Percentiles rank a stretch among this genome's conserved stretches.
phyloP scores from a whole-genome alignment of 441 rosid genomes.

The Jatropha podagrica region DNA sequence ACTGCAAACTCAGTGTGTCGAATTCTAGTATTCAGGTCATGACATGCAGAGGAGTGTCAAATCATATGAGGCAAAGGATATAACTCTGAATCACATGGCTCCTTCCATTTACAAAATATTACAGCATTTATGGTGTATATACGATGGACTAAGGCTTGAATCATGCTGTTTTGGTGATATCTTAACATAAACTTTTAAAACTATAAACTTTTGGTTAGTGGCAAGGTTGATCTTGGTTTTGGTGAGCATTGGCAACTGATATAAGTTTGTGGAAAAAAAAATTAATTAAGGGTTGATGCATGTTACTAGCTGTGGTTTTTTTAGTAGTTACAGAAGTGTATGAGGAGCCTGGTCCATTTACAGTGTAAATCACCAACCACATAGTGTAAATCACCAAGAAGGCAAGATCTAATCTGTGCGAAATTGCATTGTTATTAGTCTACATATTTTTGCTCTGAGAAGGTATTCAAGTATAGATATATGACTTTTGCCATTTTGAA shows the following conservation, averaged over 20 bases:
- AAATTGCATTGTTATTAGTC: background rate
- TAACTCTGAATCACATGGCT: background rate
- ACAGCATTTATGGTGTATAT: background rate
- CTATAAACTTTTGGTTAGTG: background rate
- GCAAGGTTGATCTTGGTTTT: background rate
- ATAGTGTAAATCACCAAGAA: background rate
- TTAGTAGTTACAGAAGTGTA: background rate
- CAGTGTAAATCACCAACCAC: background rate
- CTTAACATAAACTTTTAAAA: background rate
- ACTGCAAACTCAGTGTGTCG: background rate
- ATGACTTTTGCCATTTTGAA: background rate
- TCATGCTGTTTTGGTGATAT: background rate
- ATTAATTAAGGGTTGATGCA: background rate
- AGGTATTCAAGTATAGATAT: background rate
- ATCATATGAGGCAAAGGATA: background rate
- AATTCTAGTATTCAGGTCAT: background rate
- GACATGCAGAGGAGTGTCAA: background rate
- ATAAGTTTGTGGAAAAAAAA: background rate
- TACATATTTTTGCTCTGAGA: background rate
- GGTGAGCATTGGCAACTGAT: background rate
- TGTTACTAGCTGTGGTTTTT: background rate
- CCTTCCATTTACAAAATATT: background rate
- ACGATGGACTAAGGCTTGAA: background rate
- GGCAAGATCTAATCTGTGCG: background rate
- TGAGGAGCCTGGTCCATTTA: background rate